Conservation (phyloP, 805 yeast genomes). For the Cyberlindnera veronae region DNA sequence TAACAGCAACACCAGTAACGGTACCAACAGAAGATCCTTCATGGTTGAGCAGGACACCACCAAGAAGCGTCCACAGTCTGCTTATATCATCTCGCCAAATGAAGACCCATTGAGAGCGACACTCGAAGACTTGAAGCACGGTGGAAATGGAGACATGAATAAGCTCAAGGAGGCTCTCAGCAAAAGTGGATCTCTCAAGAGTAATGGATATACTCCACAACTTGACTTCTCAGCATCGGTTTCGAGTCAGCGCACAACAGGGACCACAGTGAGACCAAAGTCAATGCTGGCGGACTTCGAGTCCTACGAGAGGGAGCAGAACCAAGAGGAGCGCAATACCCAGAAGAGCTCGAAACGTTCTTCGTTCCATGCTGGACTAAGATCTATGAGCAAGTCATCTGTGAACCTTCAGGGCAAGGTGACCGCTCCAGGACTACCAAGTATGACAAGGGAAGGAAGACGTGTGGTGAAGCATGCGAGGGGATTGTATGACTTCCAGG, state of each 20-base stretch:
- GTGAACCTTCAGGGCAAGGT: conserved; percentile 24
- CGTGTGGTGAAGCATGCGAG: conserved; percentile 48
- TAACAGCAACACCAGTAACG: conserved; percentile 5
- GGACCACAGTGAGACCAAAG: conserved; percentile 27
- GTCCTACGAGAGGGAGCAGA: conserved; percentile 10
- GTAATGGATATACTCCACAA: conserved; percentile 11
- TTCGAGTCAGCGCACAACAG: conserved; percentile 21
- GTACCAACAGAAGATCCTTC: conserved; percentile 25
- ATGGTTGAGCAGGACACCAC: conserved; percentile 16
- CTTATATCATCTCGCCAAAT: conserved; percentile 16
- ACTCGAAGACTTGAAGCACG: conserved; percentile 40
- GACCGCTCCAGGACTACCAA: conserved; percentile 38
- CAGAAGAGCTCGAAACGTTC: conserved; percentile 18
- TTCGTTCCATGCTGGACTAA: conserved; percentile 27
- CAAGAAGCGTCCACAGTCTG: conserved; percentile 1
- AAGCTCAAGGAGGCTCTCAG: conserved; percentile 34
- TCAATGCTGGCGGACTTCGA: conserved; percentile 23
- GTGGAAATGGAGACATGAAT: conserved; percentile 40
- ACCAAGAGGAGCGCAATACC: conserved; percentile 9
- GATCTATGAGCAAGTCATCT: conserved; percentile 25
- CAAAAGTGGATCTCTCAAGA: conserved; percentile 12
- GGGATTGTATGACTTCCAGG: conserved; percentile 57
- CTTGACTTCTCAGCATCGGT: conserved; percentile 16
- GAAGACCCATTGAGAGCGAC: conserved; percentile 54
- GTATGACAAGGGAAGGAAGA: conserved; percentile 48